Percentiles rank a stretch among this genome's conserved stretches.
phyloP scores from a whole-genome alignment of 306 rosid species.

The Delonix regia region DNA sequence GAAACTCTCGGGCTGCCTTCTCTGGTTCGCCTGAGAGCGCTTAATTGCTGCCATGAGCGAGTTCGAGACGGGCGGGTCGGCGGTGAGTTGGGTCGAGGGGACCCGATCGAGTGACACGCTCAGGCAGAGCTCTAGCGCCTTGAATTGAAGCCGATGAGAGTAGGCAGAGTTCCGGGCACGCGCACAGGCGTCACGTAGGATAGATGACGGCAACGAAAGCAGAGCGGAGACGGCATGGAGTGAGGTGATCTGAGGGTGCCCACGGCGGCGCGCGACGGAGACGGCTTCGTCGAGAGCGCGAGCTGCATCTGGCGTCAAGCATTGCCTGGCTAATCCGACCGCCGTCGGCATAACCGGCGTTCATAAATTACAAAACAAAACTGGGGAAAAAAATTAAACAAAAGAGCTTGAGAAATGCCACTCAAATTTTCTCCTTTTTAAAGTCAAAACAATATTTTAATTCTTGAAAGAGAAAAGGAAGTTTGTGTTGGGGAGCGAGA shows the following conservation, averaged over 20 bases:
- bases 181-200: slow-evolving; percentile 83
- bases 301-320: slow-evolving; percentile 78
- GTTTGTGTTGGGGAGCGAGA: slow-evolving; percentile 7
- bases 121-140: slow-evolving; percentile 79
- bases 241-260: slow-evolving; percentile 89
- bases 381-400: background rate
- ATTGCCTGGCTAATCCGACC: slow-evolving; percentile 80
- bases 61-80: slow-evolving; percentile 92
- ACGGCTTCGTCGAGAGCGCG: slow-evolving; percentile 90
- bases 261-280: slow-evolving; percentile 83
- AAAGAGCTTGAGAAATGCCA: background rate
- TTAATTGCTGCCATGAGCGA: slow-evolving; percentile 79
- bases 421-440: background rate
- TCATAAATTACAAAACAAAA: background rate
- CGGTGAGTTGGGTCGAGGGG: slow-evolving; percentile 55
- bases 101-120: slow-evolving; percentile 64
- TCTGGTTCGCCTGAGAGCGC: slow-evolving; percentile 72
- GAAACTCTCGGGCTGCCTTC: slow-evolving; percentile 73
- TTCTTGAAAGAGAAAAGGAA: background rate
- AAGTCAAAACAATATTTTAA: slow-evolving; percentile 22
- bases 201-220: slow-evolving; percentile 67
- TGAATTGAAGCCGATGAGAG: slow-evolving; percentile 89
- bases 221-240: slow-evolving; percentile 90
- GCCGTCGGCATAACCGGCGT: slow-evolving; percentile 87
- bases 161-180: slow-evolving; percentile 84